These are phyloP conservation scores for Aspergillus quadricinctus DNA, from an alignment of 2,329 filamentous ascomycete genomes.

Conservation along the genomic window DNA sequence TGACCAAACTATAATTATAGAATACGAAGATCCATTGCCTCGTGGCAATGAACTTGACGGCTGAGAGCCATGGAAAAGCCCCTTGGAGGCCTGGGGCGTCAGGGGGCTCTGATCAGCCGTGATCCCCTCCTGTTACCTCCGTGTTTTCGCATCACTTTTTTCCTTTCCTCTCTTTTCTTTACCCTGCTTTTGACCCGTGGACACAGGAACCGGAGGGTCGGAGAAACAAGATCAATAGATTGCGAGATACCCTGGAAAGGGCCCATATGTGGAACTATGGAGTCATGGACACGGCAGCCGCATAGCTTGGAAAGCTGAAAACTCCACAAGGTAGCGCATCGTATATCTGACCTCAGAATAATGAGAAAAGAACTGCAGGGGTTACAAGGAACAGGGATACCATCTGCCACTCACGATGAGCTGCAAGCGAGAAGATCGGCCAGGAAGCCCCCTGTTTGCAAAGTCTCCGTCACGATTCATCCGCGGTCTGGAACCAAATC, in stretches of 20 bases:
- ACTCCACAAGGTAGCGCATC: neutral
- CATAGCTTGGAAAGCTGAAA: neutral
- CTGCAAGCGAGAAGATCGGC: neutral
- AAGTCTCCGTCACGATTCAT: neutral
- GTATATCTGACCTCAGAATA: neutral
- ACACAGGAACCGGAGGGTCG: neutral
- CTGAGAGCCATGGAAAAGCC: neutral
- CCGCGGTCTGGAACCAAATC: neutral
- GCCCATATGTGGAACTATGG: neutral
- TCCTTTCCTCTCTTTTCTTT: neutral
- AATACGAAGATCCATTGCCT: neutral
- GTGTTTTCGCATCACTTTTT: neutral
- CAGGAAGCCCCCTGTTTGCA: neutral
- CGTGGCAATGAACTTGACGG: neutral
- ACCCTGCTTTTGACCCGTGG: neutral
- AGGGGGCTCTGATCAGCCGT: neutral
- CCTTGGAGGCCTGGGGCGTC: neutral
- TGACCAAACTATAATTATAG: neutral
- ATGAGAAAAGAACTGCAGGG: neutral
- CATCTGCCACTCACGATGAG: neutral
- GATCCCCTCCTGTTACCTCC: neutral
- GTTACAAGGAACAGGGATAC: neutral
- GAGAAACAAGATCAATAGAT: neutral
- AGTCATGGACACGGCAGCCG: neutral
- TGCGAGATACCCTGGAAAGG: neutral